Evolutionary conservation across 169 alveolate genomes (phyloP), one percentile per base, ranked within the genome.

Genomic region (Eimeria necatrix): DNA sequence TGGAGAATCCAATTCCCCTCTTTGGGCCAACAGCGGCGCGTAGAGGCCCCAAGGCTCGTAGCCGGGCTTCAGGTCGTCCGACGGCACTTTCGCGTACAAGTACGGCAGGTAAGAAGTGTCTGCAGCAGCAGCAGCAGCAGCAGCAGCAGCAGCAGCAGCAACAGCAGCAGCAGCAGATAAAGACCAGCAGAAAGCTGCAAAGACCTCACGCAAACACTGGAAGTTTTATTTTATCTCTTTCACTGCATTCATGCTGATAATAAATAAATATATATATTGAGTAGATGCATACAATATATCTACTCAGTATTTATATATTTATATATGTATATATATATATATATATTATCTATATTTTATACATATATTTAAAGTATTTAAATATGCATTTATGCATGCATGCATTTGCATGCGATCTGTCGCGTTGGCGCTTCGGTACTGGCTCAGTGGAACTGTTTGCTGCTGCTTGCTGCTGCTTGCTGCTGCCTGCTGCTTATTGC

Each of bases 61-160:
- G 56, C 94, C 94, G 9, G 94, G 94, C 84, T 87, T 87, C 32
- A 49, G 9, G 86, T 87, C 94, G 59, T 87, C 94, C 9, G 83
- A 71, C 10, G 94, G 94, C 18, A 87, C 70, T 41, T 87, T 87
- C n/a, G 86, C 83, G 73, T 49, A 68, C 60, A 87, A 76, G 32
- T 46, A 87, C 10, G 94, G 94, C 14, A 87, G 83, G 26, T 87
- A 87, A 10, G 94, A 87, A 14, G 91, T 83, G 91, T 83, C 91
- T 83, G 73, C 18, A 24, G 5, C 41, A 32, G 41, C 41, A 32
- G 41, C 41, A 32, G 20, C 68, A 56, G 68, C 68, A 18, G 22
- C 12, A 56, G 68, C 68, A 56, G 68, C 68, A 10, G 68, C 68
- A 0, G 68, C 41, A 32, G 41, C 41, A 32, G 20, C 68, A 56